These are phyloP conservation scores for Rhizopus sp. DNA, from an alignment of 371 early-diverging fungal species.

Conservation along the genomic window DNA sequence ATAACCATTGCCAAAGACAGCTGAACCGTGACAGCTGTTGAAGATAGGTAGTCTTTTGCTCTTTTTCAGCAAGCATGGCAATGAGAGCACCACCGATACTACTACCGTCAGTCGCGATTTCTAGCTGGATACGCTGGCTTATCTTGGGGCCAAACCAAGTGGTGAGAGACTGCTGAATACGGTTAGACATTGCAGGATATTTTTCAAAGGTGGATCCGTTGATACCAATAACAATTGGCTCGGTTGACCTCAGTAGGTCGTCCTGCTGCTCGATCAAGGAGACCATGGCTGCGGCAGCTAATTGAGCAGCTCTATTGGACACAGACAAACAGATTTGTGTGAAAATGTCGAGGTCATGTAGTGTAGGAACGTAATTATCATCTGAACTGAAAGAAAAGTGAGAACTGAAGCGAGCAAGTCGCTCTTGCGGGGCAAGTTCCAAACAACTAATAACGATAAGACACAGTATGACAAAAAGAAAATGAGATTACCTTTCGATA, in stretches of 20 bases:
- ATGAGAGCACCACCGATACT: conserved; percentile 49
- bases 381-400: conserved; percentile 10
- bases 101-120: conserved; percentile 49
- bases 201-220: conserved; percentile 91
- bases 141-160: conserved; percentile 37
- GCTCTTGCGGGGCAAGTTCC: no score
- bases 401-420: no score
- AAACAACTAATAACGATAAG: no score
- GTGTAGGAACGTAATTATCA: conserved; percentile 12
- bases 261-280: conserved; percentile 29
- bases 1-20: no score
- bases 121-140: conserved; percentile 31
- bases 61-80: conserved; percentile 41
- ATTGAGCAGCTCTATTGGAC: conserved; percentile 82
- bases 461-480: no score
- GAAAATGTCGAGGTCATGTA: conserved; percentile 21
- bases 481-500: no score
- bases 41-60: neutral
- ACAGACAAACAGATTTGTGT: conserved; percentile 72
- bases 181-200: conserved; percentile 69
- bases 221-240: conserved; percentile 48
- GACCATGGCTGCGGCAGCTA: conserved; percentile 74
- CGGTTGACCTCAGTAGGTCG: conserved; percentile 46
- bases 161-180: conserved; percentile 31
- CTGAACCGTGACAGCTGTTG: no score